Conservation (phyloP, 805 yeast species). For the Wickerhamiella spandovensis region DNA sequence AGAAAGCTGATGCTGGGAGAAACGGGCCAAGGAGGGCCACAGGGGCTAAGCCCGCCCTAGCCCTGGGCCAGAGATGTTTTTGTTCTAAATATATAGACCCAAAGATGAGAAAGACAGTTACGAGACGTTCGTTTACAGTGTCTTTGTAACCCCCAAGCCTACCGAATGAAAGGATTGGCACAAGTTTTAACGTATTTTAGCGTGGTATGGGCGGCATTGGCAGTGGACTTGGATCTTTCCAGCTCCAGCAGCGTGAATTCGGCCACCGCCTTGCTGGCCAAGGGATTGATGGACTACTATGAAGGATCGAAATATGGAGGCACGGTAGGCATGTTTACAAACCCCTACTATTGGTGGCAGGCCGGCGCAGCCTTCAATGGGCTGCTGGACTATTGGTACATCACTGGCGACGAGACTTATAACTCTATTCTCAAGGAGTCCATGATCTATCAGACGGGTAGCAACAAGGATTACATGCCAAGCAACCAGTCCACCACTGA, state of each 20-base stretch:
- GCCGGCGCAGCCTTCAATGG: slow-evolving; percentile 60
- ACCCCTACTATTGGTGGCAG: slow-evolving; percentile 86
- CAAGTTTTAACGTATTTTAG: background rate
- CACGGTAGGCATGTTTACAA: slow-evolving; percentile 54
- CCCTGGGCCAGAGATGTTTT: background rate
- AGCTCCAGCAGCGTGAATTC: slow-evolving; percentile 19
- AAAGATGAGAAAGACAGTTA: background rate
- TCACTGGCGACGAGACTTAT: slow-evolving; percentile 56
- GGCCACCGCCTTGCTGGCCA: slow-evolving; percentile 47
- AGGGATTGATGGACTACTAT: slow-evolving; percentile 75
- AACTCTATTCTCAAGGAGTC: slow-evolving; percentile 46
- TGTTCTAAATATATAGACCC: background rate
- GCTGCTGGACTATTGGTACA: slow-evolving; percentile 67
- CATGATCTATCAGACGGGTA: slow-evolving; percentile 51
- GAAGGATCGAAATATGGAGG: slow-evolving; percentile 53
- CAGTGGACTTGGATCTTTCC: slow-evolving; percentile 11
- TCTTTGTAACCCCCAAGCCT: background rate
- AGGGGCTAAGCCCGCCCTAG: too few relatives aligned
- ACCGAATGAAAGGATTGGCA: background rate
- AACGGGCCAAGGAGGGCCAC: too few relatives aligned
- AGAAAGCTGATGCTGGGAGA: too few relatives aligned
- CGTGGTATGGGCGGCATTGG: background rate
- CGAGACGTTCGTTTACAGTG: background rate
- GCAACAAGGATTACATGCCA: slow-evolving; percentile 58
- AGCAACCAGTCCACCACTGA: slow-evolving; percentile 70